Base-by-base conservation (phyloP, 2,329 filamentous ascomycete species). In the Alternaria triticimaculans region DNA sequence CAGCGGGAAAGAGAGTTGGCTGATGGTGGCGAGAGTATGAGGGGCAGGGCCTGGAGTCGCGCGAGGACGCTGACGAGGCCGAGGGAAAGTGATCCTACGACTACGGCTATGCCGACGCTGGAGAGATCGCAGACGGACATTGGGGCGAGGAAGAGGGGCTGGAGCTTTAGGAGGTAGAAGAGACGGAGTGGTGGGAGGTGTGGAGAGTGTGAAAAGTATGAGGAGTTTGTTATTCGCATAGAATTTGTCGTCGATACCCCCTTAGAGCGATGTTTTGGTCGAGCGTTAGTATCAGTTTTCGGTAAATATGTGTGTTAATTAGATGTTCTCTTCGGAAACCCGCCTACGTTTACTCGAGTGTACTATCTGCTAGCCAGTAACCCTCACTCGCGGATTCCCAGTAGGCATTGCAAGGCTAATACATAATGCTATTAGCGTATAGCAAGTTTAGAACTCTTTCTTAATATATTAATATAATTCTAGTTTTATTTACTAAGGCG, bases 61-160 rank as follows among this genome's bases (percentile, higher is more conserved):
- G 66, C 64, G 2, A 70, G 66, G 26, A 73, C 67, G 21, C 62
- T 76, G 2, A 75, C 69, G 66, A 64, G 67, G 15, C 68, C 67
- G 21, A 2, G 33, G 3, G 33, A 37, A 15, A 37, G 33, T n/a
- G 70, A 65, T 30, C 50, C 25, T 23, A 12, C 8, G 26, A 25
- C 3, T 21, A 55, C 20, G 33, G 43, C 55, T 25, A 58, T 61
- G 54, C 56, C 60, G 15, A 53, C 33, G 8, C 44, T 55, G 9
- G 44, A 63, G 25, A 48, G 62, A 50, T 49, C 68, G 18, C 60
- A 66, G 45, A 64, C 69, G 20, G 64, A 71, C 18, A 23, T 43
- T n/a, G 62, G 46, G 57, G 53, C 61, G 18, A 50, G 61, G 21
- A 63, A 55, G 55, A 65, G 55, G 18, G 37, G 58, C n/a, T 73